A percentile compares a stretch with the other conserved stretches of the same genome.
Conservation (phyloP, 805 yeast species). For the Ogataea ramenticola region DNA sequence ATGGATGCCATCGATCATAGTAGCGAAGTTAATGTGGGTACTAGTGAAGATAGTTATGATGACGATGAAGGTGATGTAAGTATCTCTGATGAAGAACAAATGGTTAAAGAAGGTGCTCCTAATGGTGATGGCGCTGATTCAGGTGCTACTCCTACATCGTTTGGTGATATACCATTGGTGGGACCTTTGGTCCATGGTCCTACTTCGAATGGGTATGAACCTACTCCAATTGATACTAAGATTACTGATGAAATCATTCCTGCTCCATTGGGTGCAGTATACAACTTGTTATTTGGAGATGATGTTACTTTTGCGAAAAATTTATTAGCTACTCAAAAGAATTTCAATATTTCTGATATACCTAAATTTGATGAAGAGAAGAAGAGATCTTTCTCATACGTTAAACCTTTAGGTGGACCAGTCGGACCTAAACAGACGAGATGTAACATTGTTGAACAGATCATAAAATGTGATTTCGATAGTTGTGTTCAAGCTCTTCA, state of each 20-base stretch:
- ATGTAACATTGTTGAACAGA: slow-evolving; percentile 54
- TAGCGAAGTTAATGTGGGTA: not conserved
- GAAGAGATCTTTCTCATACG: slow-evolving; percentile 47
- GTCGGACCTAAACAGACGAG: slow-evolving; percentile 74
- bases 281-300: slow-evolving; percentile 53
- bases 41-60: slow-evolving; percentile 14
- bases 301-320: slow-evolving; percentile 37
- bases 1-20: slow-evolving; percentile 1
- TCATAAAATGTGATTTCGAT: slow-evolving; percentile 45
- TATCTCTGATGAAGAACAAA: slow-evolving; percentile 23
- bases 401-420: slow-evolving; percentile 57
- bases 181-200: slow-evolving; percentile 32
- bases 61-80: slow-evolving; percentile 18
- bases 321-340: slow-evolving; percentile 53
- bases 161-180: slow-evolving; percentile 31
- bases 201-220: slow-evolving; percentile 33
- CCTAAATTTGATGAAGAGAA: slow-evolving; percentile 28
- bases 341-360: slow-evolving; percentile 48
- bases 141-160: slow-evolving; percentile 12
- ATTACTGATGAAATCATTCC: slow-evolving; percentile 44
- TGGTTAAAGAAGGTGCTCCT: slow-evolving; percentile 23
- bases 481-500: slow-evolving; percentile 44
- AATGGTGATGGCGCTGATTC: slow-evolving; percentile 7
- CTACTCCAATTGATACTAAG: slow-evolving; percentile 43
- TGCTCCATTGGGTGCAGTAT: slow-evolving; percentile 64